Base-by-base conservation (phyloP, 2,329 filamentous ascomycete genomes). In the Fonsecaea pedrosoi region DNA sequence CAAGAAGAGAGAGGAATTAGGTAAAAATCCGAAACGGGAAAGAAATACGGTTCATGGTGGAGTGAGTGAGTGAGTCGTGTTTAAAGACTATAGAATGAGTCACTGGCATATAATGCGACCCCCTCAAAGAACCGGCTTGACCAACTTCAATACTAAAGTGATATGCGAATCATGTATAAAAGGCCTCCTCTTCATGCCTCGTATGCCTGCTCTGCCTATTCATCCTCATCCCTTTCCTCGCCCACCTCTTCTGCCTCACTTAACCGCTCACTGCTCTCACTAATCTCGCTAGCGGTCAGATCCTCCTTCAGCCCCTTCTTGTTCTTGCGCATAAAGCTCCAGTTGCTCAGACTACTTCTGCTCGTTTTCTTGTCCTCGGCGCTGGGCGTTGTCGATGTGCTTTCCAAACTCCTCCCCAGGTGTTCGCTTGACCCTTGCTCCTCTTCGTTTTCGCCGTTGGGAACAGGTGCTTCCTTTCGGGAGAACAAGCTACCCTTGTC, bases 311-410 rank as follows among this genome's bases (percentile, higher is more conserved):
- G 9, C 8, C 68, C 71, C 57, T 68, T 73, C 54, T 76, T 74
- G 62, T 56, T 70, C 74, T 82, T 84, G 61, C 82, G 78, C 68
- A 80, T 80, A 60, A 84, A 83, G 61, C 74, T 77, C 71, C 82
- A 82, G 50, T 67, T 71, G 32, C 79, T 80, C 15, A 83, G 74
- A 60, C 80, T 82, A 62, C 78, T 79, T 61, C 81, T 77, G 32
- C 74, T 80, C 7, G 75, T 78, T 65, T 78, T 80, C 65, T 82
- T 81, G 4, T 75, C 77, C 15, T 80, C 80, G n/a, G 76, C 75
- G 34, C 64, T 69, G 7, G 68, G 68, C 10, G 69, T 73, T 13
- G 66, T 71, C 13, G 70, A 65, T 4, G 56, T 69, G 48, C 71
- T 73, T 56, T 74, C 72, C 45, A 73, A n/a, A 66, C 71, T 73